These are phyloP conservation scores for Talaromyces borbonicus DNA, from an alignment of 495 filamentous ascomycete genomes.

Conservation along the genomic window DNA sequence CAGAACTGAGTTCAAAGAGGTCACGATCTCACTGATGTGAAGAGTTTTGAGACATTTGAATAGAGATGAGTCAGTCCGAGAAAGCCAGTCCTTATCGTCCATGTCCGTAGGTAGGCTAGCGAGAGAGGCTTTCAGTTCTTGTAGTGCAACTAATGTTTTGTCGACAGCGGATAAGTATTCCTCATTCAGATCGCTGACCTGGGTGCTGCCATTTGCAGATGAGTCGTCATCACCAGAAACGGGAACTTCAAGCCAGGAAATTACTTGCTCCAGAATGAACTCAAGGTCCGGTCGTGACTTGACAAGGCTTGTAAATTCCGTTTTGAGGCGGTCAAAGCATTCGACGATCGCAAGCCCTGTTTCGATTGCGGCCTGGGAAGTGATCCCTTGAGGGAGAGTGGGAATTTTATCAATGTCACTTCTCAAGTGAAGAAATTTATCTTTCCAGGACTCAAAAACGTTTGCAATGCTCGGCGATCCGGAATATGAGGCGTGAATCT, in stretches of 20 bases:
- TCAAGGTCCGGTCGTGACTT: slow-evolving; percentile 46
- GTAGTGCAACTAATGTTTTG: slow-evolving; percentile 62
- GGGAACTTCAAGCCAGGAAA: slow-evolving; percentile 27
- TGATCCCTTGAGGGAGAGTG: slow-evolving; percentile 43
- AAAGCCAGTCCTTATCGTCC: slow-evolving; percentile 54
- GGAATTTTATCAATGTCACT: slow-evolving; percentile 38
- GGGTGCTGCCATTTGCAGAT: slow-evolving; percentile 5
- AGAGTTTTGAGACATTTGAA: slow-evolving; percentile 46
- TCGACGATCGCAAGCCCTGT: slow-evolving; percentile 24
- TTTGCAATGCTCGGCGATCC: slow-evolving; percentile 33
- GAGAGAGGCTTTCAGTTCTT: slow-evolving; percentile 49
- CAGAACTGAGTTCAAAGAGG: slow-evolving; percentile 40
- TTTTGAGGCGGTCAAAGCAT: slow-evolving; percentile 33
- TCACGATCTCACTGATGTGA: slow-evolving; percentile 43
- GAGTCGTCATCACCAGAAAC: slow-evolving; percentile 6
- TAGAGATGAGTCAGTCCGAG: slow-evolving; percentile 49
- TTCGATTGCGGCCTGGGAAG: slow-evolving; percentile 34
- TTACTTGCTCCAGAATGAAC: slow-evolving; percentile 53
- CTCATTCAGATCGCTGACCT: slow-evolving; percentile 38
- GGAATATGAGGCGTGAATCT: slow-evolving; percentile 52
- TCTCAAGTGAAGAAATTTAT: slow-evolving; percentile 29
- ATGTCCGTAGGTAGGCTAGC: slow-evolving; percentile 37
- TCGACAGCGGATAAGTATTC: slow-evolving; percentile 50
- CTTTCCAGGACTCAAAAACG: slow-evolving; percentile 40
- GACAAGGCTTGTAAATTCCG: slow-evolving; percentile 31